These are phyloP conservation scores for Helichrysum umbraculigerum DNA, from an alignment of 129 eudicot species.

Conservation along the genomic window DNA sequence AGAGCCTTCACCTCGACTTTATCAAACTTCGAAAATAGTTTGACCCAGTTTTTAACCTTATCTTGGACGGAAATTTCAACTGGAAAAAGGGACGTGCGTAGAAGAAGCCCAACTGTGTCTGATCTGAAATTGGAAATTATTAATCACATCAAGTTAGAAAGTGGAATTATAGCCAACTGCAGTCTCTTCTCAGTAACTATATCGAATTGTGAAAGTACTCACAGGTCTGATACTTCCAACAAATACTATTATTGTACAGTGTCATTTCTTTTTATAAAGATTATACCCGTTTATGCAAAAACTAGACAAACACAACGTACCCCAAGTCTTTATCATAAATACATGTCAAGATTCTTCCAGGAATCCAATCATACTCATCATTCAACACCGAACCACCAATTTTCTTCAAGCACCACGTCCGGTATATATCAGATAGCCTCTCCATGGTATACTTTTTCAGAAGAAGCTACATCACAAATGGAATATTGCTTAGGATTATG, in stretches of 20 bases:
- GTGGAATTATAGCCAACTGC: neutral
- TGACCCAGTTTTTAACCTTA: constrained; percentile 74
- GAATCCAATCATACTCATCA: constrained; percentile 88
- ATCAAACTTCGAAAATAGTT: constrained; percentile 70
- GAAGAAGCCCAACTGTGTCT: constrained; percentile 65
- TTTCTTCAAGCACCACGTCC: constrained; percentile 53
- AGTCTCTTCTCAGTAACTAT: neutral
- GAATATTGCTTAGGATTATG: constrained; percentile 13
- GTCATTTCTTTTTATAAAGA: neutral
- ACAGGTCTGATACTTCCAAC: neutral
- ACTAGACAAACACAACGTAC: constrained; percentile 38
- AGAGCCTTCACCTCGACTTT: constrained; percentile 85
- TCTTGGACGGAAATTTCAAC: constrained; percentile 64
- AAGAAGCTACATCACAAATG: constrained; percentile 50
- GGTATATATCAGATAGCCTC: constrained; percentile 79
- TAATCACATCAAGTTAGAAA: constrained; percentile 16
- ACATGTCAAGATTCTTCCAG: constrained; percentile 82
- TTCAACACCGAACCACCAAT: constrained; percentile 35
- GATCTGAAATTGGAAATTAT: constrained; percentile 52
- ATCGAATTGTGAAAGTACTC: neutral
- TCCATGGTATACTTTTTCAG: constrained; percentile 84
- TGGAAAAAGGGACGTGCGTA: constrained; percentile 72
- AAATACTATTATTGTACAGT: neutral
- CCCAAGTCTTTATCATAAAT: constrained; percentile 78
- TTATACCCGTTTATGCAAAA: neutral